These are phyloP conservation scores for Agaricus subrufescens DNA, from an alignment of 768 basidiomycete genomes.

Conservation along the genomic window DNA sequence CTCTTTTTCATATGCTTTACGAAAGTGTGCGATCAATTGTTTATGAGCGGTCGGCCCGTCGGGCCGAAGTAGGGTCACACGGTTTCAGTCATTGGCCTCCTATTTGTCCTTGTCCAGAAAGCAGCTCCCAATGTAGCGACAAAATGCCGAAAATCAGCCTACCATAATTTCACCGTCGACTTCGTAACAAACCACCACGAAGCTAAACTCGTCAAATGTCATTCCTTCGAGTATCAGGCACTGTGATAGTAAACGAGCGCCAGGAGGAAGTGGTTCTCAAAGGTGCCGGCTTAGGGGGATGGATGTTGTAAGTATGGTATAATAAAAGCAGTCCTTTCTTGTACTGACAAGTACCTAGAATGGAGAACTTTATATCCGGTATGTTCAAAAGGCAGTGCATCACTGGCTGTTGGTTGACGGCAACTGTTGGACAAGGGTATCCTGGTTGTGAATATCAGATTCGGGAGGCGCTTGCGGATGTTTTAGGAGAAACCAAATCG, in stretches of 20 bases:
- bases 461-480: constrained; percentile 59
- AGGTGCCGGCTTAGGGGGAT: constrained; percentile 78
- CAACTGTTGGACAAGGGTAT: constrained; percentile 39
- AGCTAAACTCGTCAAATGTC: constrained; percentile 31
- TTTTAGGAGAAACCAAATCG: constrained; percentile 63
- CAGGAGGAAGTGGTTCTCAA: constrained; percentile 56
- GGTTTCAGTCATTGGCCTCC: neutral
- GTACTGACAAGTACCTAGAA: constrained; percentile 31
- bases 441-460: constrained; percentile 82
- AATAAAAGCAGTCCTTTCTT: constrained; percentile 3
- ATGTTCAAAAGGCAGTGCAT: neutral
- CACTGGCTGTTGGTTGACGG: neutral
- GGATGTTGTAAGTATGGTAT: constrained; percentile 74
- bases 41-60: neutral
- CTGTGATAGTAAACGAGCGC: constrained; percentile 53
- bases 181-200: neutral
- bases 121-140: too few relatives aligned
- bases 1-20: too few relatives aligned
- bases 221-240: constrained; percentile 52
- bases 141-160: too few relatives aligned
- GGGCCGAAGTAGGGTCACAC: neutral
- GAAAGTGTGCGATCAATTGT: too few relatives aligned
- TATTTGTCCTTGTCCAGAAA: neutral
- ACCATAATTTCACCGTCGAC: neutral
- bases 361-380: constrained; percentile 78